Conservation (phyloP, 2,329 filamentous ascomycete genomes). For the Tolypocladium nubicola region DNA sequence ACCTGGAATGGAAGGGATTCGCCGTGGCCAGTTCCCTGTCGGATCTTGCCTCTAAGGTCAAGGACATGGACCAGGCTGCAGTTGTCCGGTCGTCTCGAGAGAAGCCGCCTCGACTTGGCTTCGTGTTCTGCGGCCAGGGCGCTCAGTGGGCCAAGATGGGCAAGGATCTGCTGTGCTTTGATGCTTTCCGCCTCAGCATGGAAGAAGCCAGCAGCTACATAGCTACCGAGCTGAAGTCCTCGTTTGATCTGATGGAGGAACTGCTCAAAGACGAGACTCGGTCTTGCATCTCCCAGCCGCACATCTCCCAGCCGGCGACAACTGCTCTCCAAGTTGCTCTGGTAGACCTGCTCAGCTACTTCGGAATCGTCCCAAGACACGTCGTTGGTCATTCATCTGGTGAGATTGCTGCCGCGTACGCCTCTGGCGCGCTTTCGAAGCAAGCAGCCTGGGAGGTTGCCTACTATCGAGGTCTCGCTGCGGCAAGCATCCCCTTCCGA, state of each 20-base stretch:
- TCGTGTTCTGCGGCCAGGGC: constrained; percentile 33
- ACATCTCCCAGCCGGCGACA: constrained; percentile 29
- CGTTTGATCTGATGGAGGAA: constrained; percentile 25
- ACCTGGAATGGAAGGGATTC: constrained; percentile 30
- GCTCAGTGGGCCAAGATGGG: constrained; percentile 33
- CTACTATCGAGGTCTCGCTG: constrained; percentile 28
- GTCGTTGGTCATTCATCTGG: constrained; percentile 36
- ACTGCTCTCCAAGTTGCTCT: constrained; percentile 32
- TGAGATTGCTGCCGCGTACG: constrained; percentile 34
- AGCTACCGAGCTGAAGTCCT: constrained; percentile 15
- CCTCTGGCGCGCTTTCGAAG: constrained; percentile 22
- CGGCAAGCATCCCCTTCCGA: constrained; percentile 16
- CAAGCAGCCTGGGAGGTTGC: constrained; percentile 29
- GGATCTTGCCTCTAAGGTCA: constrained; percentile 21
- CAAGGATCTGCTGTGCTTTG: constrained; percentile 26
- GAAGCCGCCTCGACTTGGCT: constrained; percentile 21
- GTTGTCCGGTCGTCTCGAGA: constrained; percentile 14
- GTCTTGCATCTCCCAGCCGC: constrained; percentile 20
- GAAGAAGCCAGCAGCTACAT: constrained; percentile 20
- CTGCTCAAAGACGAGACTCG: constrained; percentile 15
- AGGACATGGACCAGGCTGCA: constrained; percentile 6
- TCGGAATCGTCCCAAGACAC: constrained; percentile 18
- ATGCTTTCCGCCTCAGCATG: constrained; percentile 30
- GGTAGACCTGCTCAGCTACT: constrained; percentile 25
- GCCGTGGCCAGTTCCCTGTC: constrained; percentile 22